Conservation (phyloP, 768 basidiomycete genomes). For the Cyclocybe cylindracea region DNA sequence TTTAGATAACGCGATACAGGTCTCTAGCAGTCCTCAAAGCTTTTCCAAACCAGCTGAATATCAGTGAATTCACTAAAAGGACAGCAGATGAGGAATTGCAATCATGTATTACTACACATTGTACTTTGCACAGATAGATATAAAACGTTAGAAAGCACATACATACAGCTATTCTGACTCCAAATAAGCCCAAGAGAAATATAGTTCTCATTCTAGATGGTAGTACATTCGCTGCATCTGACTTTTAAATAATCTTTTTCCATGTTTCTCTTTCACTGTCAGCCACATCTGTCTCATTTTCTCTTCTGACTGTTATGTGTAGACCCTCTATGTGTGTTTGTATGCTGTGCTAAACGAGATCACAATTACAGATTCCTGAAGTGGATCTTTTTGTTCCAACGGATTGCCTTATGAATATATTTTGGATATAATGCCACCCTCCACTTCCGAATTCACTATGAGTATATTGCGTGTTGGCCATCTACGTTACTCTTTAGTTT, state of each 20-base stretch:
- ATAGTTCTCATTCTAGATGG: neutral
- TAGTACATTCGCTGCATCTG: neutral
- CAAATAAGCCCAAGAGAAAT: constrained; percentile 15
- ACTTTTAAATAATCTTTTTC: constrained; percentile 1
- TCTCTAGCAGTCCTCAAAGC: too few species aligned
- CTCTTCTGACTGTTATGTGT: too few species aligned
- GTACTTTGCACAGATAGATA: constrained; percentile 14
- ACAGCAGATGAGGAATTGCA: too few species aligned
- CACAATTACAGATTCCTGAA: constrained; percentile 3
- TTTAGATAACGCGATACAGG: too few species aligned
- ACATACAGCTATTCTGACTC: constrained; percentile 30
- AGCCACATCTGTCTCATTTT: too few species aligned
- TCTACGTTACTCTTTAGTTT: constrained; percentile 13
- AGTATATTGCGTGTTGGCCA: constrained; percentile 21
- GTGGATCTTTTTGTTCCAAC: constrained; percentile 18
- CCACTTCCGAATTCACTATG: constrained; percentile 16
- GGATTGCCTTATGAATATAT: constrained; percentile 13
- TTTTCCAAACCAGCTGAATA: too few species aligned
- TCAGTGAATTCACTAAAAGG: too few species aligned
- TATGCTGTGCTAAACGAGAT: too few species aligned
- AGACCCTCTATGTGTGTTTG: too few species aligned
- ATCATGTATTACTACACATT: too few species aligned
- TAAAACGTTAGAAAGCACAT: constrained; percentile 25
- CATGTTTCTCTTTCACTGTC: too few species aligned
- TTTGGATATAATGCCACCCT: constrained; percentile 18